Evolutionary conservation across 2,329 filamentous ascomycete species (phyloP), one percentile per base, ranked within the genome.

Genomic region (Cladophialophora yegresii): DNA sequence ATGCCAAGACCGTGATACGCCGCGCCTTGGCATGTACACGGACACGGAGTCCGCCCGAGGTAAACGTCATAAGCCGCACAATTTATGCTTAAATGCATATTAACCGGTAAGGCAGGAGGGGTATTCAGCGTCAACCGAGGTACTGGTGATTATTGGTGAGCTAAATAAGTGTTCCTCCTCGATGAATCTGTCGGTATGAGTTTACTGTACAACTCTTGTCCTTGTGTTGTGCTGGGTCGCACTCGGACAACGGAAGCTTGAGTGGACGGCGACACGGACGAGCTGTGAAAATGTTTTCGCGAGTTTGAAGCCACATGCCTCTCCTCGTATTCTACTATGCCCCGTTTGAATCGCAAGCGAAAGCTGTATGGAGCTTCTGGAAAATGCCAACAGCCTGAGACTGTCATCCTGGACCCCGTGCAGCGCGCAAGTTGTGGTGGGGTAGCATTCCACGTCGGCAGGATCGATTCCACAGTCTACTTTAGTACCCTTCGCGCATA

Each of bases 51-150:
- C 6, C 36, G 36, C 7, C 36, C 36, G 36, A 16, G 49, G 40
- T 49, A 2, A 23, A 23, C 47, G 47, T 28, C 47, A 50, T 23
- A 20, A 20, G 20, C 22, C 13, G 2, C 47, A 32, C 22, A 13
- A 16, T 32, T 47, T 54, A 54, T 60, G 45, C 57, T 60, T 51
- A 51, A 60, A 50, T 23, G 30, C 47, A 13, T 26, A 20, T 53
- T 61, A 54, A 7, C 58, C 58, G 58, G 49, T 33, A 53, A 30
- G 12, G 30, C 20, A n/a, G 33, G n/a, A 32, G 51, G 23, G 22
- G 51, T 12, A 32, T 8, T 50, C 36, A n/a, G 36, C 47, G 12
- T 20, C 8, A 28, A 16, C 47, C 23, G 47, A 50, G 47, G 47
- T 22, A 7, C 20, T 3, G 47, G 16, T 22, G 12, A 9, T 16